A percentile compares a stretch with the other conserved stretches of the same genome.
Conservation (phyloP, 1,284 basidiomycete genomes). For the Vanrija sp. region DNA sequence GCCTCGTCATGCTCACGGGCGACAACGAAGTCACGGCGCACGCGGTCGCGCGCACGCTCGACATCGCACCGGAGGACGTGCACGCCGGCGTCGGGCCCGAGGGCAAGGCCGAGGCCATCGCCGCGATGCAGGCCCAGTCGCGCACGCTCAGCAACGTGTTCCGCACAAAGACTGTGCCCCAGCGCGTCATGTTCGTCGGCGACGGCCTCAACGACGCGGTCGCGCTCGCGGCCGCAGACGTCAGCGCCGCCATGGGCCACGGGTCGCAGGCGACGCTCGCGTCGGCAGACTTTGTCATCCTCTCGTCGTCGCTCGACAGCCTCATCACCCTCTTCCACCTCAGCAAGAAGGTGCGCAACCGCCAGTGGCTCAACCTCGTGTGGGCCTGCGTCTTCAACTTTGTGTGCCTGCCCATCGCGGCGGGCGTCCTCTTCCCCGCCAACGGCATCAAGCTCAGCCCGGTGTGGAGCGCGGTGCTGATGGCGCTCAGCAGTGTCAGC, state of each 20-base stretch:
- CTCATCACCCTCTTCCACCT: conserved; percentile 92
- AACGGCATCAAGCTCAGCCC: conserved; percentile 89
- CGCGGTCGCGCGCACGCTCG: conserved; percentile 80
- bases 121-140: conserved; percentile 5
- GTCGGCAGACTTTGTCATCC: conserved; percentile 94
- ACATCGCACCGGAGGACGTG: conserved; percentile 71
- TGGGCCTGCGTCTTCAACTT: conserved; percentile 94
- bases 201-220: conserved; percentile 99
- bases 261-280: conserved; percentile 98
- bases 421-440: conserved; percentile 84
- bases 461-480: conserved; percentile 95
- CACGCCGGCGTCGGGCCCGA: conserved; percentile 88
- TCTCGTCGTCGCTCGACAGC: conserved; percentile 90
- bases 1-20: conserved; percentile 86
- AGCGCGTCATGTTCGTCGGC: conserved; percentile 89
- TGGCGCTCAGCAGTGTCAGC: conserved; percentile 97
- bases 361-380: conserved; percentile 76
- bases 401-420: conserved; percentile 93
- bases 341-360: conserved; percentile 78
- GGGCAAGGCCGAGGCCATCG: conserved; percentile 63
- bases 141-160: conserved; percentile 15
- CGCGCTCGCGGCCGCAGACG: conserved; percentile 87
- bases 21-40: conserved; percentile 76
- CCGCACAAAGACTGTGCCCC: conserved; percentile 59
- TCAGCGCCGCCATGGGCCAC: conserved; percentile 91